Evolutionary conservation across 2,329 filamentous ascomycete species (phyloP), one percentile per base, ranked within the genome.

Genomic region (Trichoderma atrobrunneum): DNA sequence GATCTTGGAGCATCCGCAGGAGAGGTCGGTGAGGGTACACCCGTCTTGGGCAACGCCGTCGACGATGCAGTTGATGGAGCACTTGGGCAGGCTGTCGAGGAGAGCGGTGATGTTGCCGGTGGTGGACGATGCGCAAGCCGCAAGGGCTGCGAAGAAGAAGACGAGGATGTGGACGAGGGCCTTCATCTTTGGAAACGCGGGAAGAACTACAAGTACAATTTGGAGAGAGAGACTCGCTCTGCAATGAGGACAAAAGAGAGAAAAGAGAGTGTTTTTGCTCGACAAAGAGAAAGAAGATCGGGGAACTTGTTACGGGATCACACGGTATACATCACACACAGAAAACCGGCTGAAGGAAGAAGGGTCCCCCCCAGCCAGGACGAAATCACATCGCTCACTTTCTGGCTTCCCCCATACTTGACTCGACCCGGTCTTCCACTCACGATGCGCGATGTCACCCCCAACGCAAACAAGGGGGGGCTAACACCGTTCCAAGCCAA

Each of bases 1-100:
- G 21, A 81, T 72, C 51, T 83, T 80, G 63, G 61, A 59, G 77
- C 84, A 85, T 72, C 81, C 80, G 78, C 84, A 85, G 16, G 68
- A 74, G 57, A 79, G 74, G 75, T 85, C 82, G 69, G 73, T 72
- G 64, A 78, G 28, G 3, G 60, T 71, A 78, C 83, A 85, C 72
- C 79, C 79, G 48, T 81, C 76, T 57, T 75, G 51, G 21, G 74
- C 74, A 24, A 80, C 78, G 12, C 77, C 80, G 7, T 75, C 67
- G 48, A 77, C 74, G 72, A 85, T 77, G 74, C 84, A 85, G 4
- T 74, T 61, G 74, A 79, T 74, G 14, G 84, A 81, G 76, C 84
- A 85, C 7, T 75, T 54, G 24, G 84, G 84, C 12, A 85, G 79
- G 68, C 74, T 26, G 12, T 68, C 39, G 34, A 74, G 74, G 24